Base-by-base conservation (phyloP, 2,329 filamentous ascomycete genomes). In the Ploettnerulaceae sp. region DNA sequence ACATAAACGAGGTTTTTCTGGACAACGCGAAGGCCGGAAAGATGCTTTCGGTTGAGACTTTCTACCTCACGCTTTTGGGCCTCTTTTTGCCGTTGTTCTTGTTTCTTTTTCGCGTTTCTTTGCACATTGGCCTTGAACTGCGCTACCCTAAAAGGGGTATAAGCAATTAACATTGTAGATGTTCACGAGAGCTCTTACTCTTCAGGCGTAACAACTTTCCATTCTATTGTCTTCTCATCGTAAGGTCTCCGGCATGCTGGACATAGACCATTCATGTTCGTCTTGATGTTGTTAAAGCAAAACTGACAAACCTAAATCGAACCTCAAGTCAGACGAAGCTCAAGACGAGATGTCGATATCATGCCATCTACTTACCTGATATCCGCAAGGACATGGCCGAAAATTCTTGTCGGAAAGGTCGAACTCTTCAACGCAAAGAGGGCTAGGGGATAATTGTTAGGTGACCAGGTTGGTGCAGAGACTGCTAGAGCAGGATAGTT, bases 1-100 rank as follows among this genome's bases (percentile, higher is more conserved):
- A 98, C 91, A 67, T 98, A 98, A 55, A 98, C 93, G 35, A 98
- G 79, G 64, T 98, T 98, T 73, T 97, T 97, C 69, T 98, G 93
- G 31, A 97, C 89, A 34, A 98, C 93, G 38, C 93, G 82, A 38
- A 98, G 87, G 47, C 93, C 93, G 44, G 95, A 89, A 21, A 98
- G 78, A 64, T 96, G 95, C 67, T 97, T 97, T 54, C 93, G 86
- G 66, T 89, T 95, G 50, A 95, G 85, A 50, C 89, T 90, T 67
- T 98, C 94, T 51, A 91, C 90, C 69, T 98, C 93, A 54, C 89
- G 89, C 65, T 95, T 97, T 66, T 96, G 90, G 2, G 84, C 87
- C 67, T 98, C 94, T 66, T 95, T 96, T 63, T 96, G 91, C 57
- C 88, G 84, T 63, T 83, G 79, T 53, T 85, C 80, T 42, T 88